These are phyloP conservation scores for Talaromyces sp. DNA, from an alignment of 2,329 filamentous ascomycete genomes.

Conservation along the genomic window DNA sequence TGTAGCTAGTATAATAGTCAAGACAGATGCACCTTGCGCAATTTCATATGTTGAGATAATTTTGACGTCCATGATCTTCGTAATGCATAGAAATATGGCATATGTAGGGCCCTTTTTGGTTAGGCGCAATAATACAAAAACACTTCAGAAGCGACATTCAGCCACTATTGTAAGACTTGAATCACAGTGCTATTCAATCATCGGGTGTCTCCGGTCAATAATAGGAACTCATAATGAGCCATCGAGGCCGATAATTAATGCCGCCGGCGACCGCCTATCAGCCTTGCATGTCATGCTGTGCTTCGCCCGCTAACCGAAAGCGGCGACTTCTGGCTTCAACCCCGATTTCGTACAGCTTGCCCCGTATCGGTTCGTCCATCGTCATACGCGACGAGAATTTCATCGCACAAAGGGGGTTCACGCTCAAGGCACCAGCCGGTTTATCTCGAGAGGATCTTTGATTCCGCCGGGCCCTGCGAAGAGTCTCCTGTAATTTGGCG, in stretches of 20 bases:
- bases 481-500: constrained; percentile 15
- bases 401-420: constrained; percentile 18
- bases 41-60: constrained; percentile 9
- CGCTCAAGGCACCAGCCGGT: constrained; percentile 11
- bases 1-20: constrained; percentile 5
- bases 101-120: not conserved
- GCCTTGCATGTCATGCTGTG: constrained; percentile 7
- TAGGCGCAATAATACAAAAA: not conserved
- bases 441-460: constrained; percentile 13
- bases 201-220: not conserved
- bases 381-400: constrained; percentile 19
- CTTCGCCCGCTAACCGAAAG: constrained; percentile 35
- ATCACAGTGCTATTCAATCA: not conserved
- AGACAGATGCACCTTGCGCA: constrained; percentile 5
- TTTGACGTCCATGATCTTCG: not conserved
- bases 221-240: not conserved
- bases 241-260: not conserved
- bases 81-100: not conserved
- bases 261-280: constrained; percentile 10
- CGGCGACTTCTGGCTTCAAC: constrained; percentile 31
- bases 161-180: not conserved
- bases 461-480: constrained; percentile 11
- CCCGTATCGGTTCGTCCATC: constrained; percentile 28
- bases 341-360: constrained; percentile 27
- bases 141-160: not conserved